These are phyloP conservation scores for Hymenoscyphus fraxineus DNA, from an alignment of 2,329 filamentous ascomycete genomes.

Conservation along the genomic window DNA sequence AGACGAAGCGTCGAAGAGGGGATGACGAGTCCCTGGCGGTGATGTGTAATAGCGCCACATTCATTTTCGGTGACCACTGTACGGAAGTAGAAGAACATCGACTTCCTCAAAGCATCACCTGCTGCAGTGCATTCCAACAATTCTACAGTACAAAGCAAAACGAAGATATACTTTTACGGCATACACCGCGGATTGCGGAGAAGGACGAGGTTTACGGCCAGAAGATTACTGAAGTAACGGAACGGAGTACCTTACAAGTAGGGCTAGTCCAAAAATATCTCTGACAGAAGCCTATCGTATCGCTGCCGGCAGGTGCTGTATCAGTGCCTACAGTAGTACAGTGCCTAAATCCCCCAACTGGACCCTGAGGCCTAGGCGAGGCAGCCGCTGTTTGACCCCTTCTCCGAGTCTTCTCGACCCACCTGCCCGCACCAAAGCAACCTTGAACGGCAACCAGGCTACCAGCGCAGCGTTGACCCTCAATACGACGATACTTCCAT, in stretches of 20 bases:
- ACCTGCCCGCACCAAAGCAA: not conserved
- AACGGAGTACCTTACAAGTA: no score
- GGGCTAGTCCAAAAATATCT: no score
- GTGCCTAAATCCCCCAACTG: not conserved
- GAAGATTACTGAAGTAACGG: no score
- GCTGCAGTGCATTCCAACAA: not conserved
- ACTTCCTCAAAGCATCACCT: not conserved
- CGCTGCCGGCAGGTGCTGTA: not conserved
- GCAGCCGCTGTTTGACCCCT: not conserved
- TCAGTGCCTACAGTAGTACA: not conserved
- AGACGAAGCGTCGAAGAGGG: not conserved
- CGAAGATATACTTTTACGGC: not conserved
- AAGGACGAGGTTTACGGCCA: not conserved
- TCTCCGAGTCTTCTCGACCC: not conserved
- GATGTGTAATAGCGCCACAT: not conserved
- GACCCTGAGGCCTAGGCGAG: not conserved
- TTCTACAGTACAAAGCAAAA: not conserved
- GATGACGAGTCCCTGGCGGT: not conserved
- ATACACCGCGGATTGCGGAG: not conserved
- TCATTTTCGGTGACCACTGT: not conserved
- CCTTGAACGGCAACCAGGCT: not conserved
- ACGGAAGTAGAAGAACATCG: not conserved
- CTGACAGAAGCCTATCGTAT: not conserved
- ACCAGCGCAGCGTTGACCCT: not conserved
- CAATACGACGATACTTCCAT: not conserved